phyloP scores from a whole-genome alignment of 2,329 filamentous ascomycete species.

The Aspergillus hiratsukae region DNA sequence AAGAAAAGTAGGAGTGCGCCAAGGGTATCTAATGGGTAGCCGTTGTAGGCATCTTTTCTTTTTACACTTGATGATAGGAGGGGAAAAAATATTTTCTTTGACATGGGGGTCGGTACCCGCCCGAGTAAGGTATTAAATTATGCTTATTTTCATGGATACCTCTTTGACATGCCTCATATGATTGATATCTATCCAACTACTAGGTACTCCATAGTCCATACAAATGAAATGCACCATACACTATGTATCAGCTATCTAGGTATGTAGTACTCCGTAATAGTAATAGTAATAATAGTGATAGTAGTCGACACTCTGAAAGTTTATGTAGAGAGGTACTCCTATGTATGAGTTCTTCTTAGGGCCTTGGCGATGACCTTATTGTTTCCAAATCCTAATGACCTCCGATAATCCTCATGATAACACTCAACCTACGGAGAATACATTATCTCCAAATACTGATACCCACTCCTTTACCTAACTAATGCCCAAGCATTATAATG shows the following conservation, averaged over 20 bases:
- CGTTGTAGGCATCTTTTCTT: background rate
- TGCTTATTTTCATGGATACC: background rate
- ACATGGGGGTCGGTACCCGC: too few relatives aligned
- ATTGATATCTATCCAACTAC: too few relatives aligned
- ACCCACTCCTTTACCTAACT: background rate
- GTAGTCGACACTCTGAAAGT: too few relatives aligned
- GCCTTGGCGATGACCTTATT: background rate
- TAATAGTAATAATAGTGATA: constrained; percentile 1
- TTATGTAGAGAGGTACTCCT: too few relatives aligned
- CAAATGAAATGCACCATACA: background rate
- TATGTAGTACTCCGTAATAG: background rate
- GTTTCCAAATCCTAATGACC: background rate
- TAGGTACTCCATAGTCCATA: background rate
- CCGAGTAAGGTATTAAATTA: background rate
- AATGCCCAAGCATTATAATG: background rate
- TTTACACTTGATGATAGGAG: background rate
- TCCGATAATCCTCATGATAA: background rate
- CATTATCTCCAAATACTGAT: background rate
- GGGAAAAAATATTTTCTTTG: background rate
- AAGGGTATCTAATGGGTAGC: background rate
- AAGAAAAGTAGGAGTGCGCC: background rate
- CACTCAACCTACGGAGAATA: background rate
- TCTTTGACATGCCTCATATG: background rate
- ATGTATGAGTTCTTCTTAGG: constrained; percentile 1
- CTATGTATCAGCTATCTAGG: background rate